Evolutionary conservation across 1,139 yeast species (phyloP), one percentile per base, ranked within the genome.

Genomic region (Protomyces inundatus): DNA sequence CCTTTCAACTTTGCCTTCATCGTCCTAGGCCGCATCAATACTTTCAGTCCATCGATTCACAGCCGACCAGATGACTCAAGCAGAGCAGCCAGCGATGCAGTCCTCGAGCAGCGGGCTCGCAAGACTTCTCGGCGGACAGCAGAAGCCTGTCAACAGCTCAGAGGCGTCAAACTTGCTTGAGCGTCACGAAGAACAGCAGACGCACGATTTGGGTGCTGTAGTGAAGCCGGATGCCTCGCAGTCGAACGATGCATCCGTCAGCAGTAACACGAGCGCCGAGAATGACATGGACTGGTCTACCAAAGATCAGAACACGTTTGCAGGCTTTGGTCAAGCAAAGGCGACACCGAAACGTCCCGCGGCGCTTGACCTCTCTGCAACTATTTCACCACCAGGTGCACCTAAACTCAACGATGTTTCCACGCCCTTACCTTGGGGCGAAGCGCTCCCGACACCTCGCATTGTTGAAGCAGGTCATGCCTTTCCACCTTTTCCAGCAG

Each of bases 371-470:
- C 54, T 39, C 10, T 14, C 60, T 9, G 35, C 35, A 5, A 34
- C 45, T 3, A n/a, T 39, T 4, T 34, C 54, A 6, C 52, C 51
- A 12, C 48, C 40, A 45, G 61, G 61, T 10, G 62, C 62, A 34
- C 62, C 62, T 30, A 55, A 58, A n/a, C 40, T 58, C 56, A 58
- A 58, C 23, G 62, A 55, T 5, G 45, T 50, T 6, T 39, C 55
- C 30, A 58, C 62, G 7, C 62, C 62, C 7, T 14, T 40, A n/a
- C 62, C 62, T 3, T 58, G 53, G 42, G 62, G 62, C n/a, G 56
- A 52, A 34, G 52, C 39, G 37, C 52, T 58, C 40, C 62, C 62
- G 9, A 58, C 62, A 23, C 62, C 62, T 7, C 48, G 48, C 16
- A 42, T 42, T 10, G 48, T 42, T 14, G 48, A 39, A 39, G 16